phyloP scores from a whole-genome alignment of 208 protist species.

The Crithidia fasciculata region DNA sequence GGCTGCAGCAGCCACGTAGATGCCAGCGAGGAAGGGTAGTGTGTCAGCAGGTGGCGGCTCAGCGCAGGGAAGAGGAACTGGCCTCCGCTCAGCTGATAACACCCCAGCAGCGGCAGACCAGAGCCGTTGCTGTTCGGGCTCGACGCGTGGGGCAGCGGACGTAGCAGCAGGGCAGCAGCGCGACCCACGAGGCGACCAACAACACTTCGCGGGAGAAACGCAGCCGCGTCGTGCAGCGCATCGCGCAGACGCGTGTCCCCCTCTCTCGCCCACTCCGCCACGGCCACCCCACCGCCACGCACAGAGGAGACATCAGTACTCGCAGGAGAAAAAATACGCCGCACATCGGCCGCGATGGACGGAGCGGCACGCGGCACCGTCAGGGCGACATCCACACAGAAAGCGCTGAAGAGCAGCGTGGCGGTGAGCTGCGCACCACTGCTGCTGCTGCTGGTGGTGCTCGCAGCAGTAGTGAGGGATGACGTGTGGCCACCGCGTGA shows the following conservation, averaged over 20 bases:
- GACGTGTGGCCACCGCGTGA: too few species aligned
- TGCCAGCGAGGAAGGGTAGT: slow-evolving; percentile 23
- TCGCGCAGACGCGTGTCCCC: neutral
- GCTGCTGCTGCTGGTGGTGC: neutral
- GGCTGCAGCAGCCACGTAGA: slow-evolving; percentile 25
- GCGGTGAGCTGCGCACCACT: slow-evolving; percentile 29
- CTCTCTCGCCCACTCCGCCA: slow-evolving; percentile 24
- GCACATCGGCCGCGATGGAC: slow-evolving; percentile 6
- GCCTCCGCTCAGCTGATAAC: slow-evolving; percentile 18
- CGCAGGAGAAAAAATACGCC: neutral
- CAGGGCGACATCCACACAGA: slow-evolving; percentile 37
- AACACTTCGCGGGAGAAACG: slow-evolving; percentile 7
- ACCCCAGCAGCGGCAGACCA: neutral
- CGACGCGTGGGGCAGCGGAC: neutral
- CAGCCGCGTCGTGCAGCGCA: slow-evolving; percentile 7
- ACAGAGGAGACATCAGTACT: too few species aligned
- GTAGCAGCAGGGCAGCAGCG: slow-evolving; percentile 14
- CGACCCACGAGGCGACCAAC: slow-evolving; percentile 10
- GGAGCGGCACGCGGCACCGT: slow-evolving; percentile 11
- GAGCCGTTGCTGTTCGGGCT: neutral
- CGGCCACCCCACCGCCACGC: too few species aligned
- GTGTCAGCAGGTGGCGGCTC: slow-evolving; percentile 11
- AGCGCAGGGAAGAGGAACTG: slow-evolving; percentile 19
- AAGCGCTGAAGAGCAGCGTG: slow-evolving; percentile 28
- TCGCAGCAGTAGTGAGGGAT: neutral